Evolutionary conservation across 2,329 filamentous ascomycete species (phyloP), one percentile per base, ranked within the genome.

Genomic region (Apiospora marii): DNA sequence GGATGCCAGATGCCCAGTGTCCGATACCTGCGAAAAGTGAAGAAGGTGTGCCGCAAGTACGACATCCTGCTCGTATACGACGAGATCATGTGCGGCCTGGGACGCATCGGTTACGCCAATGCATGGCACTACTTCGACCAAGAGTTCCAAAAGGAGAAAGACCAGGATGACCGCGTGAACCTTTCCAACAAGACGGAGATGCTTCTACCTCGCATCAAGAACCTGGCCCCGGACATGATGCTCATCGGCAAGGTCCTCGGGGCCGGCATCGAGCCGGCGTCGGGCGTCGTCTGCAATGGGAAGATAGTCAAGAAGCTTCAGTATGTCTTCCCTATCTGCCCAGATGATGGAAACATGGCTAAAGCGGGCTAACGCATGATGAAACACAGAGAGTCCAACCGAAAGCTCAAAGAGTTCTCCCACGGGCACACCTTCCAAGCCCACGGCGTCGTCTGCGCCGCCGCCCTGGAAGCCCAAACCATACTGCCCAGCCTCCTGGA

Each of bases 51-150:
- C 68, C n/a, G 10, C 12, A 12, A n/a, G 4, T 30, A 51, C 5
- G 27, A 24, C 16, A n/a, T 69, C 4, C 34, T 69, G 12, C 68
- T 69, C 34, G 68, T 69, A 3, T 69, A 69, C 13, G 68, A 69
- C 24, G 68, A 69, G 30, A 22, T 69, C 68, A 69, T 69, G 68
- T 69, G 68, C 34, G 68, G 68, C 7, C 10, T 51, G 34, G 68
- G 68, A 13, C 68, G 44, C 22, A 51, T 13, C 5, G 68, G 68
- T 3, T 69, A 69, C 16, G 19, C 46, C 12, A 14, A 69, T 14
- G 68, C 68, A 0, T 69, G 68, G 68, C 68, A 69, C 16, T 69
- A 51, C 5, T 48, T 8, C 14, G 27, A 69, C n/a, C 6, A 46
- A 27, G 3, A 49, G 68, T 41, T 34, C 30, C 6, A 37, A 27